Conservation (phyloP, 2,329 filamentous ascomycete species). For the Phialophora verrucosa region DNA sequence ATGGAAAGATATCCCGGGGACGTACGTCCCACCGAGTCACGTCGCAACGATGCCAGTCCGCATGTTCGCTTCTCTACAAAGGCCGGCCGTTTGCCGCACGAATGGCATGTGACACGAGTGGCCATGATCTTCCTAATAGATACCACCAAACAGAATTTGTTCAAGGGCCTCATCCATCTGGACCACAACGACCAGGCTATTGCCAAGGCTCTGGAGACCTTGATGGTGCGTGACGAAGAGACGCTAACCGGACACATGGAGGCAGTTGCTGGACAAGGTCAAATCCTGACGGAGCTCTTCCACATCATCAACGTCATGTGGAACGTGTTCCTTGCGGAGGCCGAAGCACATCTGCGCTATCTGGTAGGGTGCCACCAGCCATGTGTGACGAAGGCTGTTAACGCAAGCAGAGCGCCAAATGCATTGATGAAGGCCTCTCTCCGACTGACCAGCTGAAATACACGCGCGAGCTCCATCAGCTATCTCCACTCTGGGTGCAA, state of each 20-base stretch:
- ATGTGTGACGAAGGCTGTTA: neutral
- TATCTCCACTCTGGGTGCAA: slow-evolving; percentile 1
- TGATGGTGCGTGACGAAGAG: slow-evolving; percentile 2
- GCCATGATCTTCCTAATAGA: neutral
- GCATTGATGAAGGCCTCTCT: neutral
- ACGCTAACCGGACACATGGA: neutral
- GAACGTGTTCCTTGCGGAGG: neutral
- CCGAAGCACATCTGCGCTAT: neutral
- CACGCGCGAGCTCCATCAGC: slow-evolving; percentile 5
- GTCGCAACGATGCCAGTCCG: neutral
- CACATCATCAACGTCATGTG: neutral
- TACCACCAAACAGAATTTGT: neutral
- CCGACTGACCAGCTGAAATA: slow-evolving; percentile 4
- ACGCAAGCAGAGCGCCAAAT: neutral
- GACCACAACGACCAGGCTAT: neutral
- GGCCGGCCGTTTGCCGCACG: neutral
- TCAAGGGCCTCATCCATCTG: neutral
- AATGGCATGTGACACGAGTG: slow-evolving; percentile 6
- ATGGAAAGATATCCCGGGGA: neutral
- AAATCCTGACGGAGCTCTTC: neutral
- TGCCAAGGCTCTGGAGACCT: neutral
- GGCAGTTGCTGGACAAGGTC: neutral
- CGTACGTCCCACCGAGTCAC: neutral
- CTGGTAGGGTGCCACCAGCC: neutral
- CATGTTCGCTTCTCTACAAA: neutral